Base-by-base conservation (phyloP, 75 land plant genomes). In the Pinus albicaulis region DNA sequence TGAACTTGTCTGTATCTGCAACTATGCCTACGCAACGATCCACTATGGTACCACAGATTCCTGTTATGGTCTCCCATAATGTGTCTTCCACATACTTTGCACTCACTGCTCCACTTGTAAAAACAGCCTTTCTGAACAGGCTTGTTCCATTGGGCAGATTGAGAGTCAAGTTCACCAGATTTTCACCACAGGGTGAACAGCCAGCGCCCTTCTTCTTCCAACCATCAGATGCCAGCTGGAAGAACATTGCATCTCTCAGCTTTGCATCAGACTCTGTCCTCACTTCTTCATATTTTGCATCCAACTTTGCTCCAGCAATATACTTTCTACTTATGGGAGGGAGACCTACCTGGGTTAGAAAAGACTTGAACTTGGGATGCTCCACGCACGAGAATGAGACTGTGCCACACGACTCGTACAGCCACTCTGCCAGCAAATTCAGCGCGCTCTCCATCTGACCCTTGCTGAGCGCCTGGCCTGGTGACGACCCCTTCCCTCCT, bases 101-200 rank as follows among this genome's bases (percentile, higher is more conserved):
- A 4, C 86, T 70, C 7, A 80, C 82, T 8, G 84, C 8, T 17
- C 83, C 85, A 2, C 78, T 24, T 20, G 82, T 69, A 41, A 83
- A 74, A 28, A 90, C 71, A 0, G 91, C 93, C 75, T 81, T 82
- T 61, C 85, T 80, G 79, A 90, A 94, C 48, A 92, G 81, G 57
- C 89, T 87, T 61, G 89, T 94, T 11, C 97, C 96, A 74, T 94
- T 93, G 31, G 96, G 97, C 7, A 94, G 87, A 75, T 94, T 94
- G 31, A 90, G 78, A 3, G 86, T 89, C 56, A 94, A 56, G 55
- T 83, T 84, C 60, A 94, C 83, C 56, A 94, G 62, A 41, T 66
- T 80, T 56, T 87, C 84, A 24, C 55, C 53, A 48, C 56, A 11
- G 34, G 56, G 25, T 16, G 80, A 24, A 14, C 74, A 56, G 10